phyloP scores from a whole-genome alignment of 2,329 filamentous ascomycete species.

The Fusarium sp. region DNA sequence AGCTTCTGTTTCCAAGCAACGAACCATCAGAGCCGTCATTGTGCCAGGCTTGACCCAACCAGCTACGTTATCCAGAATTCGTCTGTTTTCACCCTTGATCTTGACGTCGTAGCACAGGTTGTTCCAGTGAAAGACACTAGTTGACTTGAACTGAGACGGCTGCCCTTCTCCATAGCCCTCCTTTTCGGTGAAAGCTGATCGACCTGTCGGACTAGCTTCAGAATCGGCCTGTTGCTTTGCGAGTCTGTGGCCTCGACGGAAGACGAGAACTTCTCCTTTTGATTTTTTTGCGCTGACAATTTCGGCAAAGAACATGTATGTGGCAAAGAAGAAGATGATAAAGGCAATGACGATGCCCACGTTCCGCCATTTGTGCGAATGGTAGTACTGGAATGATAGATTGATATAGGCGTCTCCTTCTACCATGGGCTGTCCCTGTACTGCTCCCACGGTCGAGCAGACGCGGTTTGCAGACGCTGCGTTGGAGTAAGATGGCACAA shows the following conservation, averaged over 20 bases:
- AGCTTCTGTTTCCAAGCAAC: rapidly evolving
- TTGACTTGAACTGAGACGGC: slow-evolving; percentile 59
- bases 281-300: slow-evolving; percentile 61
- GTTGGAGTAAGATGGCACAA: slow-evolving; percentile 45
- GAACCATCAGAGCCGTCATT: slow-evolving; percentile 81
- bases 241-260: slow-evolving; percentile 57
- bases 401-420: slow-evolving; percentile 60
- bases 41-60: slow-evolving; percentile 93
- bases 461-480: slow-evolving; percentile 48
- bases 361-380: slow-evolving; percentile 65
- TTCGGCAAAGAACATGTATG: slow-evolving; percentile 63
- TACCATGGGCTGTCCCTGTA: slow-evolving; percentile 57
- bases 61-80: slow-evolving; percentile 83
- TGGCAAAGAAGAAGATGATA: slow-evolving; percentile 57
- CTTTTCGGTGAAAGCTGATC: slow-evolving; percentile 18
- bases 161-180: slow-evolving; percentile 17
- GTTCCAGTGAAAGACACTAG: slow-evolving; percentile 83
- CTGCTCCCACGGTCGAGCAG: slow-evolving; percentile 60
- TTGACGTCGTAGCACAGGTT: slow-evolving; percentile 78
- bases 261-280: slow-evolving; percentile 70
- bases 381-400: slow-evolving; percentile 56
- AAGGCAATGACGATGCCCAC: slow-evolving; percentile 66
- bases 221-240: slow-evolving; percentile 5
- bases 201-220: slow-evolving; percentile 27
- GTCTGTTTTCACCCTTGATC: slow-evolving; percentile 77